Evolutionary conservation across 129 eudicot species (phyloP), one percentile per base, ranked within the genome.

Genomic region (Solidago caesia): DNA sequence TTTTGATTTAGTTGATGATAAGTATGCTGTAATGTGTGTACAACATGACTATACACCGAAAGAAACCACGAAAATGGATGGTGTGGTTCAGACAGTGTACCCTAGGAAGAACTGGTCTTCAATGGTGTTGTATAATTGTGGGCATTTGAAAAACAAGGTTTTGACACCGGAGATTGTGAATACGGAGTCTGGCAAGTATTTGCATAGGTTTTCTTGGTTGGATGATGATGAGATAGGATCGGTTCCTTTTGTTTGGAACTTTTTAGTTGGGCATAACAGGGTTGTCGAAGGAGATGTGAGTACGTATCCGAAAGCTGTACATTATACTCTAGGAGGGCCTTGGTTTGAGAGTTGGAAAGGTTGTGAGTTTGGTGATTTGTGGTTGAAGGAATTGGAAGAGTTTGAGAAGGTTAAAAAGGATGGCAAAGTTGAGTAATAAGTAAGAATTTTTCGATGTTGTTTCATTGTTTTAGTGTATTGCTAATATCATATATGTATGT

Each of bases 101-200:
- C 99, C 97, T 0, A 75, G 97, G 59, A 94, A 94, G 89, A 94
- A 94, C 65, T 94, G 99, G 99, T 88, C 96, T 7, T 94, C 99
- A 0, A 91, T 94, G 99, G 99, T 94, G 77, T 62, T 94, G 76
- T 94, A 94, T 73, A 94, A 94, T 63, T 94, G 99, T 63, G 93
- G 94, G 58, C 97, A 94, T 64, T 78, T 81, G 4, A 94, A 94
- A 74, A 94, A 94, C 58, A 76, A 69, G 84, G 80, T 79, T 13
- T 44, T 94, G 72, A 91, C 87, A 1, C 99, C 99, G 11, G 97
- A 91, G 79, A 74, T 85, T 58, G 99, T 94, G n/a, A 94, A 94
- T 26, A 77, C 76, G 39, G 86, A 91, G 68, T 59, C 88, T 0
- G 99, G 99, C 15, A 97, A 96, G 5, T 94, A 80, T 82, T 57